Evolutionary conservation across 108 stramenopile species (phyloP), one percentile per base, ranked within the genome.

Genomic region (Cyclotella choctawhatcheeana): DNA sequence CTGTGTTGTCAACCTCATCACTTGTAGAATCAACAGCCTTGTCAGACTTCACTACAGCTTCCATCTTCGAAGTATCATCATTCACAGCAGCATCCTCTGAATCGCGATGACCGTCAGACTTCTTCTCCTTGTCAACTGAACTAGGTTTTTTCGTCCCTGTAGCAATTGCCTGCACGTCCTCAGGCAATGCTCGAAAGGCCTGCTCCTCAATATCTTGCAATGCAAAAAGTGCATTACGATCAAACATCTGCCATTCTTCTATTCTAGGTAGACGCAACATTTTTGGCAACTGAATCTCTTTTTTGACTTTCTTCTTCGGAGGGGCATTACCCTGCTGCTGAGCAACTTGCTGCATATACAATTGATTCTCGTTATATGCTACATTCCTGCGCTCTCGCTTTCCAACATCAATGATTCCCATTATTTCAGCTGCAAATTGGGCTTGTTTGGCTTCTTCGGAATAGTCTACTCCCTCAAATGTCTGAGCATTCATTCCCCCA

Each of bases 241-340:
- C 90, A 64, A 85, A 97, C 92, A 97, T 97, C 73, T 97, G 97
- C 93, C 96, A 97, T 64, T 99, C 98, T 66, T 97, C 97, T 88
- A 97, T 88, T 60, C 94, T 61, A 7, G 95, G 96, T 18, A 98
- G 84, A 31, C 98, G 84, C 67, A 97, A 51, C 54, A 88, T 85
- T 69, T 90, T 93, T 8, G 98, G 98, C n/a, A 98, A 79, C 45
- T 83, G 85, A 40, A 93, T 73, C 35, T 84, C 82, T 70, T 90
- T 89, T 68, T 87, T 87, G 16, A 40, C 31, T 63, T 82, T 89
- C 52, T 85, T 89, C 54, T 76, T 70, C 26, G 80, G 84, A 71
- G 56, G 67, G 21, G 69, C 81, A 16, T 53, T 59, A 22, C 85
- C 90, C 29, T 88, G 79, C 29, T 88, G 82, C 21, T 52, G n/a